Base-by-base conservation (phyloP, 371 early-diverging fungal species). In the Mucor irregularis region DNA sequence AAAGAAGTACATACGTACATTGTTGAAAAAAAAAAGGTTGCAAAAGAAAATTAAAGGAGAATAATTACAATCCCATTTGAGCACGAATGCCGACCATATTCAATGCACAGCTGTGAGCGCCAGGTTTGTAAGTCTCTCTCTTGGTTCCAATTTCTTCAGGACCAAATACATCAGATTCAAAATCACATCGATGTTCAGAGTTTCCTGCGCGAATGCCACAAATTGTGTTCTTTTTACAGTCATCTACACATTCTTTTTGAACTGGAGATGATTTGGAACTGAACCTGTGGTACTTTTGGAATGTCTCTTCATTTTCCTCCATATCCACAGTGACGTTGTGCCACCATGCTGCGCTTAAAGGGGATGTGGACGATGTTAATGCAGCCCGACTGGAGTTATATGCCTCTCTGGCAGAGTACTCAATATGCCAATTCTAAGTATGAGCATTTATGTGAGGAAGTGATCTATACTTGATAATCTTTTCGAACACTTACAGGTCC, bases 321-420 rank as follows among this genome's bases (percentile, higher is more conserved):
- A 84, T 81, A 13, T 65, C 69, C 14, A 57, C 53, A 2, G 82
- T 78, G 0, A 84, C 80, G 33, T 80, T 66, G 40, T 84, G 85
- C 85, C 85, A 84, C 85, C 85, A 84, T 8, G 64, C 58, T 2
- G 85, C 69, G n/a, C 69, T 61, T 33, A 84, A 43, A 0, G 84
- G 82, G 2, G 16, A 19, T 17, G 56, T 56, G 13, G 64, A 46
- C 16, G 51, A 64, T 10, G 58, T 46, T 2, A 75, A 50, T 11
- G 45, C 56, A 14, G 73, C 76, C 13, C 34, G 10, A 8, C 61
- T 55, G n/a, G n/a, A 73, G 17, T 60, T 47, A 31, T 76, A 84
- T 19, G 73, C 62, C 29, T 78, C 53, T 43, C 74, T 61, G 17
- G 84, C 82, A 52, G 81, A 80, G 52, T 84, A 84, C 58, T 82